Conservation (phyloP, 225 moss, liverwort and hornwort genomes). For the Physcomitrium patens region DNA sequence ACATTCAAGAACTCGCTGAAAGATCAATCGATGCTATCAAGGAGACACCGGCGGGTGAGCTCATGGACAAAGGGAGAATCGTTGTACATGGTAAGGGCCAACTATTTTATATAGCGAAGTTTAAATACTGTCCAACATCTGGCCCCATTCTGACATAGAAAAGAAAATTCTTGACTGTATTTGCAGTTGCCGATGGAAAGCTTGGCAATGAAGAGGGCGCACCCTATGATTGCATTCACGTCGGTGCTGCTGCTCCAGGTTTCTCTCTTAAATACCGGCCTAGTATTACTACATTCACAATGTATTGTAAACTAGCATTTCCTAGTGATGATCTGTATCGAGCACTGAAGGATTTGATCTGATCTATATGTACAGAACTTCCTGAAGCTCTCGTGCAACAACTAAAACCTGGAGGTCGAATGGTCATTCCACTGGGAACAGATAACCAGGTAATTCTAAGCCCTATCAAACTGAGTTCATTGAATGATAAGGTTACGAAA, state of each 20-base stretch:
- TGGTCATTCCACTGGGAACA: slow-evolving; percentile 93
- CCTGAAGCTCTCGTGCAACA: slow-evolving; percentile 86
- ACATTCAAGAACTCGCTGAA: slow-evolving; percentile 86
- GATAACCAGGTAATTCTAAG: slow-evolving; percentile 54
- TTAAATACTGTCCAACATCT: too few species aligned
- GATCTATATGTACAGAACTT: slow-evolving; percentile 43
- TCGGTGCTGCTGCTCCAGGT: slow-evolving; percentile 93
- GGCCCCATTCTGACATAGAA: too few species aligned
- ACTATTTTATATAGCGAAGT: too few species aligned
- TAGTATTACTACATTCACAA: neutral
- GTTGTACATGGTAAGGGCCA: slow-evolving; percentile 65
- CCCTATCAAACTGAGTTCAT: too few species aligned
- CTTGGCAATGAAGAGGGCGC: slow-evolving; percentile 75
- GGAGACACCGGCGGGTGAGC: slow-evolving; percentile 71
- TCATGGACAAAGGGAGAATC: slow-evolving; percentile 68
- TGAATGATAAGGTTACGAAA: too few species aligned
- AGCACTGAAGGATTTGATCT: neutral
- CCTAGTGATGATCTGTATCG: neutral
- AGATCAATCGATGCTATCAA: slow-evolving; percentile 80
- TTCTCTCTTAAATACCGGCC: neutral
- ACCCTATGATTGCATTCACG: slow-evolving; percentile 92
- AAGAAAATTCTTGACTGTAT: neutral
- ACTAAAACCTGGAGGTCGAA: slow-evolving; percentile 85
- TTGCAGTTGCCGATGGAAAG: slow-evolving; percentile 88
- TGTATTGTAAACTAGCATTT: neutral